A percentile compares a stretch with the other conserved stretches of the same genome.
These are phyloP conservation scores for Iris macrosiphon DNA, from an alignment of 106 monocot species.

Conservation along the genomic window DNA sequence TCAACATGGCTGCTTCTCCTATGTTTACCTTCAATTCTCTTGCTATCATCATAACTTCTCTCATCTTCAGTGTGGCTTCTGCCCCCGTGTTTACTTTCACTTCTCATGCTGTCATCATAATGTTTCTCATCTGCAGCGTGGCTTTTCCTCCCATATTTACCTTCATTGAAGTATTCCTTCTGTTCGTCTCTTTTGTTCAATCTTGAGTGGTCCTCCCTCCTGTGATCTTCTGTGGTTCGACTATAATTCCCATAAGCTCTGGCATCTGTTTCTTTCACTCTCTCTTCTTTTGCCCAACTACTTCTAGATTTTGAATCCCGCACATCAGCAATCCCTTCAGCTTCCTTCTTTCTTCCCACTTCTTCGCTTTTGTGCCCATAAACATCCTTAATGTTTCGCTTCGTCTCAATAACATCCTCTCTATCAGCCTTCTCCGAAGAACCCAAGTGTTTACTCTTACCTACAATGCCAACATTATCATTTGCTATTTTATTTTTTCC, in stretches of 20 bases:
- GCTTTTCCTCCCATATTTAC: too few species aligned
- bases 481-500: slow-evolving; percentile 1
- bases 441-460: slow-evolving; percentile 5
- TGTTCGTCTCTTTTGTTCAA: slow-evolving; percentile 3
- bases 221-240: slow-evolving; percentile 2
- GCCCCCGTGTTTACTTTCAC: slow-evolving; percentile 5
- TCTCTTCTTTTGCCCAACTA: slow-evolving; percentile 8
- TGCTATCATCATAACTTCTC: slow-evolving; percentile 10
- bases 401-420: too few species aligned
- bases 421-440: too few species aligned
- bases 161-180: too few species aligned
- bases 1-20: slow-evolving; percentile 6
- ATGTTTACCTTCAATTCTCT: too few species aligned
- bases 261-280: slow-evolving; percentile 8
- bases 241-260: neutral
- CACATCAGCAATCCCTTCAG: neutral
- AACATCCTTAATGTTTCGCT: neutral
- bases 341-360: neutral
- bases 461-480: neutral
- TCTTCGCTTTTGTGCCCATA: neutral
- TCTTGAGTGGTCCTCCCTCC: neutral
- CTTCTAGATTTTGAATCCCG: slow-evolving; percentile 1
- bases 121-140: too few species aligned
- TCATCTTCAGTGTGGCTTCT: slow-evolving; percentile 8
- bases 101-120: too few species aligned